phyloP scores from a whole-genome alignment of 1,139 yeast genomes.

The Suhomyces coccinellae region DNA sequence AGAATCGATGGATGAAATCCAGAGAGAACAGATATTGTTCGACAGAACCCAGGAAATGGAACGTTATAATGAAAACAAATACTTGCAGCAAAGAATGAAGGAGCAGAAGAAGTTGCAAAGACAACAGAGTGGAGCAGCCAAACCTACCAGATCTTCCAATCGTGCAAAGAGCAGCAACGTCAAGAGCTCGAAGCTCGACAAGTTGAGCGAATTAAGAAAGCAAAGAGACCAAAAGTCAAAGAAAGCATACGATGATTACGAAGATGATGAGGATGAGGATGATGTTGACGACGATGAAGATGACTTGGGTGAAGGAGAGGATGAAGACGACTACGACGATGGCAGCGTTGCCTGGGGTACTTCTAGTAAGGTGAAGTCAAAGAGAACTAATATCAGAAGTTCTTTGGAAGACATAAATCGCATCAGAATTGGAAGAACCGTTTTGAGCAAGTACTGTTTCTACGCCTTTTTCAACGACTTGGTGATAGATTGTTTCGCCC shows the following conservation, averaged over 20 bases:
- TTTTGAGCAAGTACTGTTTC: slow-evolving; percentile 72
- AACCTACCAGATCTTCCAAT: slow-evolving; percentile 28
- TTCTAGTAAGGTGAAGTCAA: slow-evolving; percentile 26
- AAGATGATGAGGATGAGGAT: slow-evolving; percentile 40
- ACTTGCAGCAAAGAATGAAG: slow-evolving; percentile 77
- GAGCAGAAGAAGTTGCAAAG: slow-evolving; percentile 35
- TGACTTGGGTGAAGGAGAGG: slow-evolving; percentile 45
- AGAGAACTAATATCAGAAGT: slow-evolving; percentile 36
- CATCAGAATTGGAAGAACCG: slow-evolving; percentile 73
- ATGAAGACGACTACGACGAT: slow-evolving; percentile 35
- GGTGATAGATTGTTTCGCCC: slow-evolving; percentile 73
- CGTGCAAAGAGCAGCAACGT: slow-evolving; percentile 24
- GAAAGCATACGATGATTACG: slow-evolving; percentile 28
- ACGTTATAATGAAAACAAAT: slow-evolving; percentile 75
- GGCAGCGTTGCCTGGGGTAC: slow-evolving; percentile 56
- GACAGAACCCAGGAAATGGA: slow-evolving; percentile 94
- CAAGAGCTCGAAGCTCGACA: slow-evolving; percentile 43
- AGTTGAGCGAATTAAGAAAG: slow-evolving; percentile 79
- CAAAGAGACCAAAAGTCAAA: slow-evolving; percentile 70
- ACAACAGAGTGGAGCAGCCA: slow-evolving; percentile 38
- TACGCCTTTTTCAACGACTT: slow-evolving; percentile 76
- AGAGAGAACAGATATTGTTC: slow-evolving; percentile 84
- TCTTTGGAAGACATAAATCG: slow-evolving; percentile 63
- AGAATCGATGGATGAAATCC: slow-evolving; percentile 82
- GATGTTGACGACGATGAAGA: slow-evolving; percentile 34